Base-by-base conservation (phyloP, 2,329 filamentous ascomycete genomes). In the Hortaea sp. region DNA sequence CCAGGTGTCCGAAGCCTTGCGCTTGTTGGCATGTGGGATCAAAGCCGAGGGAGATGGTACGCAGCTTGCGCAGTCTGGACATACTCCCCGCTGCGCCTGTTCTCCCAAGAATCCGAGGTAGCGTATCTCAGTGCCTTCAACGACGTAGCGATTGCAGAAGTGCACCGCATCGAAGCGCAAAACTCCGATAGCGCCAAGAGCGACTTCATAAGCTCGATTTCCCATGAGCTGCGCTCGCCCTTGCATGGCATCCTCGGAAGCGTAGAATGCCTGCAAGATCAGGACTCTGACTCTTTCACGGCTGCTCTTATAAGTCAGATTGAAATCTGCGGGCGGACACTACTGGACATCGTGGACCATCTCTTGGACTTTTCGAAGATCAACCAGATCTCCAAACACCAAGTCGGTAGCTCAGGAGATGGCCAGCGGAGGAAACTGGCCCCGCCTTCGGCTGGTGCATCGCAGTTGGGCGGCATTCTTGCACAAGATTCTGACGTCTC, bases 1-100 rank as follows among this genome's bases (percentile, higher is more conserved):
- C 72, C 72, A 0, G 63, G 63, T 20, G 69, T 70, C 1, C 59
- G 66, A 1, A 72, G 73, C 47, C 60, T 77, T 4, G 63, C 74
- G 5, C 70, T 77, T 37, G 61, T 75, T 3, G 73, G 73, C 0
- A 57, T 77, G 9, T 77, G 72, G 72, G 74, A 77, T 53, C 66
- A 69, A 11, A 67, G 67, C 9, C 48, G 57, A 29, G 55, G 59
- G 20, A 51, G 59, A 5, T 63, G 61, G 60, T 62, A 53, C 45
- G 55, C 56, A 6, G 60, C 57, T 4, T 53, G 53, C n/a, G 49
- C 71, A 20, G 63, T 69, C 5, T 72, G 69, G 44, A 73, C 72
- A 29, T 72, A 72, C 40, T 71, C 65, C 6, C 57, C 67, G 5
- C 60, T 69, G 5, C 63, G 66, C 4, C 62, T 70, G n/a, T 64